Conservation (phyloP, 352 stramenopile genomes). For the Globisporangium heterothallicum region DNA sequence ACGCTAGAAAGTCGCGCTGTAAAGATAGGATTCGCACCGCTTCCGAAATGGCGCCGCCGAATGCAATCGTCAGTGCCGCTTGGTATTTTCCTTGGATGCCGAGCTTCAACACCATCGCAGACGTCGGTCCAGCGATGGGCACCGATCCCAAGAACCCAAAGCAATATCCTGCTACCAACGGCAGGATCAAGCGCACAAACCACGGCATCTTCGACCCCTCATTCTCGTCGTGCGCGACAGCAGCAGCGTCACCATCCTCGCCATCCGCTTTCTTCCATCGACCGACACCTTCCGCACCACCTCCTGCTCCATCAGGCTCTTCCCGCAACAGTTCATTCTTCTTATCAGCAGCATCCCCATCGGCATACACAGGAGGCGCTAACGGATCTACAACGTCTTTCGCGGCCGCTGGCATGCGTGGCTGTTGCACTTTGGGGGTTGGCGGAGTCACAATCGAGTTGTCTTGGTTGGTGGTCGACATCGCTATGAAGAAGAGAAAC, state of each 20-base stretch:
- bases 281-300: not conserved
- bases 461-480: conserved; percentile 20
- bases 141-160: conserved; percentile 86
- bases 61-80: conserved; percentile 68
- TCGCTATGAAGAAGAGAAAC: conserved; percentile 40
- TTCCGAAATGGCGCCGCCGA: conserved; percentile 80
- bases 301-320: conserved; percentile 2
- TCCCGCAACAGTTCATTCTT: not conserved
- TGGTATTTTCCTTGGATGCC: conserved; percentile 85
- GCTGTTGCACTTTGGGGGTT: not conserved
- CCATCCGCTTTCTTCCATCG: conserved; percentile 10
- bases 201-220: conserved; percentile 26
- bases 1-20: not conserved
- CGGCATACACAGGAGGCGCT: not conserved
- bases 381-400: not conserved
- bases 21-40: conserved; percentile 30
- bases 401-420: not conserved
- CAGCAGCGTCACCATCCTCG: conserved; percentile 13
- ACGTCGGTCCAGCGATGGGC: conserved; percentile 77
- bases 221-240: not conserved
- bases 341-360: not conserved
- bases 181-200: conserved; percentile 58
- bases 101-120: conserved; percentile 84
- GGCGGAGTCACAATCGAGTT: not conserved
- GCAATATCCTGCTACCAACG: conserved; percentile 70